Percentiles rank a stretch among this genome's conserved stretches.
Evolutionary conservation across 2,329 filamentous ascomycete genomes (phyloP).

Genomic region (Cytospora piceae): DNA sequence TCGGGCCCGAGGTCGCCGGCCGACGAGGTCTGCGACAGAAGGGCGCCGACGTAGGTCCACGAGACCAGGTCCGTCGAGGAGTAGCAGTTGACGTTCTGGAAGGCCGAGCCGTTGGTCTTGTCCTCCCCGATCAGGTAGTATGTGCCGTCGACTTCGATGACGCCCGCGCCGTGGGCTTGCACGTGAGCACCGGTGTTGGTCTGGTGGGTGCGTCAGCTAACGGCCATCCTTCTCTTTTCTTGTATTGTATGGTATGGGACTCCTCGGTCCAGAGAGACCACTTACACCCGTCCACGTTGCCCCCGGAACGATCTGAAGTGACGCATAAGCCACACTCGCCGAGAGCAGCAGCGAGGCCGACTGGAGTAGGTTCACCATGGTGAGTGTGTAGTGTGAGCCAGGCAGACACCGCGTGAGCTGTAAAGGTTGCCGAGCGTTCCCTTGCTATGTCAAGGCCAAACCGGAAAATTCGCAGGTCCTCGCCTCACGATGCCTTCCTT

Average conservation of each 20-base stretch:
- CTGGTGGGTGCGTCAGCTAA: conserved; percentile 15
- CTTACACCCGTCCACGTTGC: conserved; percentile 38
- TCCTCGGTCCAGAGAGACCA: neutral
- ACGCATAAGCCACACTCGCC: conserved; percentile 34
- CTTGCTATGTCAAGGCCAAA: neutral
- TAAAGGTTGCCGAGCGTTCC: neutral
- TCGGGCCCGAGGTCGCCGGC: conserved; percentile 61
- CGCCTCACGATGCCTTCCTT: neutral
- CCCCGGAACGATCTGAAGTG: conserved; percentile 38
- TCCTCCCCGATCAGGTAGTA: conserved; percentile 75
- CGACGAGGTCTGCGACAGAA: conserved; percentile 56
- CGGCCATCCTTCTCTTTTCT: neutral
- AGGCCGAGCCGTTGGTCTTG: conserved; percentile 63
- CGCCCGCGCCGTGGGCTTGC: conserved; percentile 68
- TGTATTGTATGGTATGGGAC: neutral
- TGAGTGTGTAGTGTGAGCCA: neutral
- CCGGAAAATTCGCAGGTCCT: neutral
- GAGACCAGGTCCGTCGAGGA: conserved; percentile 63
- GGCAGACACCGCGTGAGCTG: neutral
- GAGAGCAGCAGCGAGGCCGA: conserved; percentile 33
- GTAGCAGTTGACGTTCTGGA: conserved; percentile 72
- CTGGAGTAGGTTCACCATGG: conserved; percentile 28
- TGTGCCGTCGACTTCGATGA: conserved; percentile 59
- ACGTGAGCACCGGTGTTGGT: conserved; percentile 51
- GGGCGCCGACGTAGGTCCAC: conserved; percentile 64